Percentiles rank a stretch among this genome's conserved stretches.
These are phyloP conservation scores for Quercus alba DNA, from an alignment of 306 rosid species.

Conservation along the genomic window DNA sequence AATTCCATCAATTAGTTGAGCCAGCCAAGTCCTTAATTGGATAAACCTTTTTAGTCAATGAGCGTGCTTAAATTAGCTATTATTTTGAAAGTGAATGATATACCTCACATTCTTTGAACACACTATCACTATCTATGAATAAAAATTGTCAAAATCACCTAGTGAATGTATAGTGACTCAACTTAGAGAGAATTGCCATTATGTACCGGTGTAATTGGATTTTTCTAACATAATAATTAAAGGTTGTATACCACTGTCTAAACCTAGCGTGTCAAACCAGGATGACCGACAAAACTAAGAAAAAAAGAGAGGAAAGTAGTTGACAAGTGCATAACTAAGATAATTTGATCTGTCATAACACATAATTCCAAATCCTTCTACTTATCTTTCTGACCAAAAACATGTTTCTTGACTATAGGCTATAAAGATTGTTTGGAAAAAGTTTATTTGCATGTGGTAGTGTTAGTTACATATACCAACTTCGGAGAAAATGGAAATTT, in stretches of 20 bases:
- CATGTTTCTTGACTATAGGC: no score
- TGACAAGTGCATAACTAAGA: neutral
- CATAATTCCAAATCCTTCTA: neutral
- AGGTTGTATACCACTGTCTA: neutral
- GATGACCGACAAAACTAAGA: neutral
- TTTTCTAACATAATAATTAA: neutral
- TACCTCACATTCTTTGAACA: neutral
- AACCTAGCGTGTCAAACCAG: neutral
- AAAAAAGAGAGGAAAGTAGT: neutral
- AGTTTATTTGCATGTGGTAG: neutral
- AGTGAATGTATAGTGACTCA: neutral
- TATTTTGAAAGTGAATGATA: neutral
- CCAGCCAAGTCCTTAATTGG: no score
- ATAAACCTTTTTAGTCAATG: no score
- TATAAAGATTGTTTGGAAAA: no score
- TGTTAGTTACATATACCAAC: no score
- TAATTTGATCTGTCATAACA: neutral
- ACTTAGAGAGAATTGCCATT: neutral
- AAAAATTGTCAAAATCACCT: neutral
- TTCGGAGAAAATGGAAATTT: no score
- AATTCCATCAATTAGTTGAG: no score
- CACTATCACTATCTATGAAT: neutral
- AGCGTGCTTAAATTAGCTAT: no score
- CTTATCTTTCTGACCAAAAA: neutral
- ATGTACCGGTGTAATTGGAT: neutral